phyloP scores from a whole-genome alignment of 2,329 filamentous ascomycete species.

The Rhynchosporium secalis region DNA sequence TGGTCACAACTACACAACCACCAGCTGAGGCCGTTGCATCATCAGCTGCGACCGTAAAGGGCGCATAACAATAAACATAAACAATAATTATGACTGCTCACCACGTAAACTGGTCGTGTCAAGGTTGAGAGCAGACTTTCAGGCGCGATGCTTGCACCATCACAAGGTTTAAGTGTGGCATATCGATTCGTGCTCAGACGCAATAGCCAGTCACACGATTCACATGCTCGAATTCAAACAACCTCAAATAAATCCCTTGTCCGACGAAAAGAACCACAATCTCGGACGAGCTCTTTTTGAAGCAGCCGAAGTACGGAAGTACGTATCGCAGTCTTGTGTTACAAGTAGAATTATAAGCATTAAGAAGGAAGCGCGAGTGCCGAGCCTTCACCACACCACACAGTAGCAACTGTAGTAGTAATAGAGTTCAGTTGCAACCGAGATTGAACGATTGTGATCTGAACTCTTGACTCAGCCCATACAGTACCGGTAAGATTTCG shows the following conservation, averaged over 20 bases:
- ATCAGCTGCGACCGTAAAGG: neutral
- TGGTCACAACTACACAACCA: conserved; percentile 1
- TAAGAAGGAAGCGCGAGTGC: neutral
- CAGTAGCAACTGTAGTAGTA: neutral
- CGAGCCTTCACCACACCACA: conserved; percentile 2
- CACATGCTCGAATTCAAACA: neutral
- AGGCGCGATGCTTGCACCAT: conserved; percentile 8
- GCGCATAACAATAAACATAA: neutral
- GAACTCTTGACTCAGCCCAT: neutral
- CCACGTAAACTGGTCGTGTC: conserved; percentile 5
- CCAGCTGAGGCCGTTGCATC: conserved; percentile 5
- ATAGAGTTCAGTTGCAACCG: neutral
- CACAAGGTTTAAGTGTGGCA: neutral
- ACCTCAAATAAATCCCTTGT: neutral
- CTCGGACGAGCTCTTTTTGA: neutral
- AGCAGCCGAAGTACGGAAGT: neutral
- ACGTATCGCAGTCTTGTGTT: neutral
- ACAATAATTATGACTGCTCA: neutral
- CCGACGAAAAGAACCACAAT: neutral
- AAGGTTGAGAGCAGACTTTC: conserved; percentile 2
- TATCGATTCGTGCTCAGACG: conserved; percentile 12
- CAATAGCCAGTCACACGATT: conserved; percentile 11
- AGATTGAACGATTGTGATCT: neutral
- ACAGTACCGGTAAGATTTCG: neutral
- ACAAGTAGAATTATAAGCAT: neutral